A percentile compares a stretch with the other conserved stretches of the same genome.
Conservation (phyloP, 768 basidiomycete species). For the Leucocoprinus sp. region DNA sequence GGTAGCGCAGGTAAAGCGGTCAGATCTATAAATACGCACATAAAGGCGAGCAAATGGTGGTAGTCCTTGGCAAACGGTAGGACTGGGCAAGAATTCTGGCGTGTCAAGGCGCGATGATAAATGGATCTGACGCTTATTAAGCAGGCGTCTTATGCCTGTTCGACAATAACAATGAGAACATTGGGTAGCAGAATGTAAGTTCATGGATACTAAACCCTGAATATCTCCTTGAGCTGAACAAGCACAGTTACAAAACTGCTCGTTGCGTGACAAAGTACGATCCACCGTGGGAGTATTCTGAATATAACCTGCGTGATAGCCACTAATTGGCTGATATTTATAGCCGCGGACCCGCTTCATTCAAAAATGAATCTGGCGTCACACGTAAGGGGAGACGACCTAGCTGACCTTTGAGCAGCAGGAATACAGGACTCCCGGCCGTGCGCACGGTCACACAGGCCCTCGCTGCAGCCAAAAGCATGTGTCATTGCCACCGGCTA, state of each 20-base stretch:
- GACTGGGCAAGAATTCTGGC: constrained; percentile 10
- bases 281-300: constrained; percentile 17
- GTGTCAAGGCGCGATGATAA: constrained; percentile 10
- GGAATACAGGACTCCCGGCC: no score
- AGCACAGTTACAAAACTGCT: no score
- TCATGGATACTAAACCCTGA: no score
- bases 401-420: not conserved
- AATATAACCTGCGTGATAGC: constrained; percentile 15
- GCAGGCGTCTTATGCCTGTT: no score
- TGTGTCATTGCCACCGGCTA: constrained; percentile 9
- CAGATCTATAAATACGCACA: not conserved
- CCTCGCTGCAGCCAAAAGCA: not conserved
- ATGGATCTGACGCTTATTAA: constrained; percentile 8
- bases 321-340: constrained; percentile 28
- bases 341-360: constrained; percentile 16
- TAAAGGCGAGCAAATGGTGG: constrained; percentile 11
- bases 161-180: no score
- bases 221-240: no score
- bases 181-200: no score
- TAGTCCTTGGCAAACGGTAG: constrained; percentile 11
- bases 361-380: constrained; percentile 10
- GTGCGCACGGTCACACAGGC: not conserved
- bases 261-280: constrained; percentile 9
- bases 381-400: constrained; percentile 14
- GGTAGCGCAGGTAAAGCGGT: constrained; percentile 9